Evolutionary conservation across 2,329 filamentous ascomycete species (phyloP), one percentile per base, ranked within the genome.

Genomic region (Aspergillus versicolor): DNA sequence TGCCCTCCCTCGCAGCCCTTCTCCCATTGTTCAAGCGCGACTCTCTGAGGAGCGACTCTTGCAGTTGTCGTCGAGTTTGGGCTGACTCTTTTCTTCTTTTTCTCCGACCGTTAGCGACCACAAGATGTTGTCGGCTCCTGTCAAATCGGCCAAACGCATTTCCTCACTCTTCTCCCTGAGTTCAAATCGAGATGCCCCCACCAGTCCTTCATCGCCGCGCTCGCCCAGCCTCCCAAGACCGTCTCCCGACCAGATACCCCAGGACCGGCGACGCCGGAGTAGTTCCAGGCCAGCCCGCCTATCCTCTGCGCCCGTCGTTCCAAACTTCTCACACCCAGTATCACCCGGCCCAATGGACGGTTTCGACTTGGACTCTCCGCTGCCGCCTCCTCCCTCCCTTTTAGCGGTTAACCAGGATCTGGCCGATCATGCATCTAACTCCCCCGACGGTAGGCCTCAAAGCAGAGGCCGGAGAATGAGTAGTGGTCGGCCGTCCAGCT

Each of bases 161-260:
- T 77, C 76, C 11, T 79, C 77, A 38, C 70, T 79, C 45, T 78
- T 79, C 58, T 77, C 75, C 6, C 57, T 77, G 58, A 68, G 72
- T 12, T 72, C 72, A 21, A 64, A 70, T 40, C 73, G 74, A 59
- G 73, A 75, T 50, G 60, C 62, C 17, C 67, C 68, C 32, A 30
- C 27, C 4, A 61, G 65, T 41, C 67, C 72, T 2, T 64, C 64
- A 2, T 73, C 73, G 8, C 65, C 70, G 17, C 60, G 61, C 13
- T 64, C 67, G 13, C 59, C 68, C 46, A 59, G 51, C 37, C 51
- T 61, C 44, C 58, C 67, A 21, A 63, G 52, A 48, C 59, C 43
- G 46, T 64, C 60, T 40, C 69, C 58, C 64, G 65, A 67, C 34
- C 63, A 65, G 40, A 46, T 59, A 37, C 58, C 62, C n/a, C 63